Evolutionary conservation across 306 rosid genomes (phyloP), one percentile per base, ranked within the genome.

Genomic region (Vigna angularis): DNA sequence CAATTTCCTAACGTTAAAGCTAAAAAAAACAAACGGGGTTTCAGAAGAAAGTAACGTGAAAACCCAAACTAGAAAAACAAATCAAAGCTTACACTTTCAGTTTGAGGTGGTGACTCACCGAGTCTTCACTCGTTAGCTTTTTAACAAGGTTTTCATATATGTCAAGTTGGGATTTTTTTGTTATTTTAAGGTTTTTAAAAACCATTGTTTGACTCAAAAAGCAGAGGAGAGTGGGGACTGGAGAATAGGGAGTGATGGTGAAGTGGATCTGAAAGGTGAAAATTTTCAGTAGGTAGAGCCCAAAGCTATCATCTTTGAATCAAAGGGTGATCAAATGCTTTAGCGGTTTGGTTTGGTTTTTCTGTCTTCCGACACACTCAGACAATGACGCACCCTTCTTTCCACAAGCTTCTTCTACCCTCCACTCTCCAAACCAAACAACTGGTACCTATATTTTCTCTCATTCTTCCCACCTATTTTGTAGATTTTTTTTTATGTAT

Each of bases 371-470:
- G 51, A 55, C 45, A 53, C 66, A 59, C 69, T 59, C 74, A 40
- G 50, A 86, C 78, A 83, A 93, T 93, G 98, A 92, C 85, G 52
- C 85, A 83, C 71, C 91, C 98, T 68, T 89, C 73, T 86, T 95
- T 95, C 65, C 86, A 88, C 85, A 93, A 95, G 94, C 90, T 95
- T 86, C 77, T 95, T 85, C 84, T 90, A 36, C 77, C 93, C 1
- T 86, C 97, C 17, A 86, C 91, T 53, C 61, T 93, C 73, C 90
- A 90, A 75, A 79, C 90, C 42, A 89, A 75, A 28, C 92, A 91
- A 76, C 86, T 95, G 99, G 99, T 95, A 93, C 74, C 66, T 75
- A 44, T 40, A 66, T 80, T 58, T 78, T 78, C 64, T 83, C 22
- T 48, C 75, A 34, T 28, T 75, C 9, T 70, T 50, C 17, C 12